Evolutionary conservation across 2,329 filamentous ascomycete genomes (phyloP), one percentile per base, ranked within the genome.

Genomic region (Blastomyces gilchristii): DNA sequence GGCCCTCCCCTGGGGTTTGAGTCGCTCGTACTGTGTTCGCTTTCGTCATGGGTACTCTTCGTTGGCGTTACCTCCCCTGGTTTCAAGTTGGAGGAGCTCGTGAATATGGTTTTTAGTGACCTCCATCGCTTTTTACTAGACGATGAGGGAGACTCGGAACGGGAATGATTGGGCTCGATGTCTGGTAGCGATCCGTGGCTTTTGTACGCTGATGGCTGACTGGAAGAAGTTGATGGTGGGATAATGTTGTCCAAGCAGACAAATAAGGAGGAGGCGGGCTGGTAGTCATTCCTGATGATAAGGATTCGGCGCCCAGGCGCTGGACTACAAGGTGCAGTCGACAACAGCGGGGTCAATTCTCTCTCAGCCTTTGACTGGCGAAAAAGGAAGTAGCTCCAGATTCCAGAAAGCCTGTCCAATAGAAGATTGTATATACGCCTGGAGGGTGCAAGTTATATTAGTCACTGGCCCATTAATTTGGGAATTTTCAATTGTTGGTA

Each of bases 281-380:
- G 80, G 66, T 81, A 84, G 72, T 96, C 91, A 66, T 89, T 92
- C 63, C 91, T 87, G 67, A 96, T 88, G 69, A 97, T 96, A 75
- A 96, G 85, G 65, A 97, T 89, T 65, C 89, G 84, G 70, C 93
- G 90, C 57, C 89, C 88, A 1, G 92, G 90, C 2, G 91, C 90
- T 6, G 92, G 92, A 63, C 87, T 87, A 69, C 88, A 91, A n/a
- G 92, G 90, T 6, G 85, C 86, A 2, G 90, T 90, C 0, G 89
- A 91, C 6, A 90, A 87, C 0, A 81, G 82, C 2, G 84, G 71
- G 16, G 78, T 80, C 47, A 82, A 77, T 45, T 77, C 77, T 54
- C 76, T 77, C 65, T 88, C 86, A 16, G 89, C 87, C 61, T 83
- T 80, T 60, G 89, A 83, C 72, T 87, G 87, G 22, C 91, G 81